Conservation (phyloP, 2,329 filamentous ascomycete genomes). For the Penicillium janthinellum region DNA sequence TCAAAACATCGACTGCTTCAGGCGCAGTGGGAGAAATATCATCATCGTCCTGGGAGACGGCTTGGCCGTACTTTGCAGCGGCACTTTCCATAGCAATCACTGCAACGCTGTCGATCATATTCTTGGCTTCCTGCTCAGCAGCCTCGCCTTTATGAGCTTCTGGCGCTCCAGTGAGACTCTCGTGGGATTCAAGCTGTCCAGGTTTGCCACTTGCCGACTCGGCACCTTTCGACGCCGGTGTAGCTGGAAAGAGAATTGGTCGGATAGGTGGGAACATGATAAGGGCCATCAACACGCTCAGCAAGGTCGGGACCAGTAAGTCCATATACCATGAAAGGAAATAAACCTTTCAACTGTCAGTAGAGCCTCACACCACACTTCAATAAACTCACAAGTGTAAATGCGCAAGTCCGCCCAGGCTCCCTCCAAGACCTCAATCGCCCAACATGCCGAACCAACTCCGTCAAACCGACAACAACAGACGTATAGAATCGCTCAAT, state of each 20-base stretch:
- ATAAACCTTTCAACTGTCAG: conserved; percentile 46
- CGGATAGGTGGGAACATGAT: conserved; percentile 67
- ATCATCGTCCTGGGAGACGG: conserved; percentile 54
- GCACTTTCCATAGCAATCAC: conserved; percentile 73
- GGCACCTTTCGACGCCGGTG: conserved; percentile 63
- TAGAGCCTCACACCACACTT: neutral
- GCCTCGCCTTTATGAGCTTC: conserved; percentile 82
- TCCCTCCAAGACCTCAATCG: conserved; percentile 80
- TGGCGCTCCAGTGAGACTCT: conserved; percentile 75
- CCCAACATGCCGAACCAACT: conserved; percentile 71
- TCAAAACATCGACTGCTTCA: conserved; percentile 58
- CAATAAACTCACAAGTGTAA: conserved; percentile 54
- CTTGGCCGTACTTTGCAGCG: conserved; percentile 73
- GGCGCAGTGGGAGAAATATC: conserved; percentile 46
- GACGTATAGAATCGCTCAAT: conserved; percentile 82
- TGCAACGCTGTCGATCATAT: conserved; percentile 74
- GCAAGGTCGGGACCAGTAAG: conserved; percentile 64
- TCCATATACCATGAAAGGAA: conserved; percentile 71
- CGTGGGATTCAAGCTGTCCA: conserved; percentile 72
- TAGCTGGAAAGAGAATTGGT: conserved; percentile 68
- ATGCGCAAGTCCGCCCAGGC: conserved; percentile 65
- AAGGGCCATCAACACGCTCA: conserved; percentile 63
- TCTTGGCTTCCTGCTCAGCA: conserved; percentile 78
- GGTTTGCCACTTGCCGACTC: conserved; percentile 48
- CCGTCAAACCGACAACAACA: conserved; percentile 68